phyloP scores from a whole-genome alignment of 805 yeast species.

The Diddensiella santjacobensis region DNA sequence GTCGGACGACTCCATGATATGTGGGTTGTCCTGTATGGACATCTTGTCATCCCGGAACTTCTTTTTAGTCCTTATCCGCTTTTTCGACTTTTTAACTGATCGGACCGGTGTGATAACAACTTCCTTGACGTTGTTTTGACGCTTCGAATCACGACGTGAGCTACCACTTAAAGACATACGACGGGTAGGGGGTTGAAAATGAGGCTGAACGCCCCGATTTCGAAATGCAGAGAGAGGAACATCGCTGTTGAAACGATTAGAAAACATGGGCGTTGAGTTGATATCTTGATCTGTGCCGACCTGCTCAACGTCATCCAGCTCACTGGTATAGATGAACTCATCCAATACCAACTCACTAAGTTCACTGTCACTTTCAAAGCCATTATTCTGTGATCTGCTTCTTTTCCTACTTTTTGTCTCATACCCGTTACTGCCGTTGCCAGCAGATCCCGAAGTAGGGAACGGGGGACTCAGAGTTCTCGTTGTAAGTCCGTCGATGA shows the following conservation, averaged over 20 bases:
- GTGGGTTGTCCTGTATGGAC: slow-evolving; percentile 6
- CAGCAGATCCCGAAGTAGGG: slow-evolving; percentile 18
- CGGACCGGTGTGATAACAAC: slow-evolving; percentile 32
- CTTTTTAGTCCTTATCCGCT: slow-evolving; percentile 17
- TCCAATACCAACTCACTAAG: slow-evolving; percentile 55
- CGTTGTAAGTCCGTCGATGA: slow-evolving; percentile 91
- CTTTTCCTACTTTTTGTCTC: slow-evolving; percentile 21
- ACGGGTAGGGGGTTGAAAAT: slow-evolving; percentile 18
- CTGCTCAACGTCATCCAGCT: slow-evolving; percentile 68
- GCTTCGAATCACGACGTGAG: slow-evolving; percentile 7
- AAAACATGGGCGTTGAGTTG: slow-evolving; percentile 29
- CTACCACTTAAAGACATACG: slow-evolving; percentile 21
- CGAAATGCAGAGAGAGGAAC: slow-evolving; percentile 90
- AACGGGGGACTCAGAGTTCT: slow-evolving; percentile 63
- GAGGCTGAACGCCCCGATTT: slow-evolving; percentile 55
- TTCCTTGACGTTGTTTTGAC: slow-evolving; percentile 19
- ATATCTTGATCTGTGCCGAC: slow-evolving; percentile 30
- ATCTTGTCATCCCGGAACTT: slow-evolving; percentile 13
- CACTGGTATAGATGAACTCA: slow-evolving; percentile 84
- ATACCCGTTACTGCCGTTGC: slow-evolving; percentile 7
- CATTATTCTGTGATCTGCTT: slow-evolving; percentile 16
- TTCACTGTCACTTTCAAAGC: slow-evolving; percentile 36
- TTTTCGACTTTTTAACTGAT: slow-evolving; percentile 20
- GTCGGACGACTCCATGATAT: slow-evolving; percentile 24
- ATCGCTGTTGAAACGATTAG: slow-evolving; percentile 40